Evolutionary conservation across 2,329 filamentous ascomycete species (phyloP).

Genomic region (Penicillium capsulatum): DNA sequence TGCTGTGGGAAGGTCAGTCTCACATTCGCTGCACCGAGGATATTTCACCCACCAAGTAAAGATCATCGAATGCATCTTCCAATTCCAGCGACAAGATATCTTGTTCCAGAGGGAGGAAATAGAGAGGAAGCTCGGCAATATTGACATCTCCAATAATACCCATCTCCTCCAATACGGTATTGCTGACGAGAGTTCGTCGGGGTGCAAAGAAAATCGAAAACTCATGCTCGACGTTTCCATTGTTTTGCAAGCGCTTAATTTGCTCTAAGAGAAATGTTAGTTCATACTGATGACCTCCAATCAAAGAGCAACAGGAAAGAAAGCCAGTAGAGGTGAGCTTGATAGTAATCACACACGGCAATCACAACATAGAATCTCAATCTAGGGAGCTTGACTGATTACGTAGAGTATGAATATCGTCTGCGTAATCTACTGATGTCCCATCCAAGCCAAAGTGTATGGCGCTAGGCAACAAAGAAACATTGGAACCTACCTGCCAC

Average conservation of each 20-base stretch:
- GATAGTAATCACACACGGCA: not conserved
- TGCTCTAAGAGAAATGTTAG: conserved; percentile 69
- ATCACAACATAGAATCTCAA: conserved; percentile 18
- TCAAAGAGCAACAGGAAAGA: conserved; percentile 34
- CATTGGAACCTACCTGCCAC: conserved; percentile 71
- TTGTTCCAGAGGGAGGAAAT: conserved; percentile 86
- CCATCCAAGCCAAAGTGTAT: conserved; percentile 26
- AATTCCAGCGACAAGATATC: conserved; percentile 90
- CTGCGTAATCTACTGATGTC: conserved; percentile 59
- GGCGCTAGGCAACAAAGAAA: conserved; percentile 1
- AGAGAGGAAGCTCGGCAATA: conserved; percentile 78
- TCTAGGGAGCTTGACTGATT: conserved; percentile 55
- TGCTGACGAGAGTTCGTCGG: conserved; percentile 82
- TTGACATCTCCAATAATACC: conserved; percentile 90
- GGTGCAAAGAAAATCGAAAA: conserved; percentile 97
- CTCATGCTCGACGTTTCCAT: conserved; percentile 86
- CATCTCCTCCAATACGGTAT: conserved; percentile 85
- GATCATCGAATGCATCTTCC: conserved; percentile 76
- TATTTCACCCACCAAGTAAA: conserved; percentile 64
- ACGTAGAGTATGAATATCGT: conserved; percentile 49
- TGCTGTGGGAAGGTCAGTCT: conserved; percentile 43
- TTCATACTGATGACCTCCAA: conserved; percentile 53
- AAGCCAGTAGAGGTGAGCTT: conserved; percentile 43
- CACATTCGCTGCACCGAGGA: not conserved
- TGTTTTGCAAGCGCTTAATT: conserved; percentile 81